Evolutionary conservation across 2,329 filamentous ascomycete genomes (phyloP).

Genomic region (Cladobotryum protrusum): DNA sequence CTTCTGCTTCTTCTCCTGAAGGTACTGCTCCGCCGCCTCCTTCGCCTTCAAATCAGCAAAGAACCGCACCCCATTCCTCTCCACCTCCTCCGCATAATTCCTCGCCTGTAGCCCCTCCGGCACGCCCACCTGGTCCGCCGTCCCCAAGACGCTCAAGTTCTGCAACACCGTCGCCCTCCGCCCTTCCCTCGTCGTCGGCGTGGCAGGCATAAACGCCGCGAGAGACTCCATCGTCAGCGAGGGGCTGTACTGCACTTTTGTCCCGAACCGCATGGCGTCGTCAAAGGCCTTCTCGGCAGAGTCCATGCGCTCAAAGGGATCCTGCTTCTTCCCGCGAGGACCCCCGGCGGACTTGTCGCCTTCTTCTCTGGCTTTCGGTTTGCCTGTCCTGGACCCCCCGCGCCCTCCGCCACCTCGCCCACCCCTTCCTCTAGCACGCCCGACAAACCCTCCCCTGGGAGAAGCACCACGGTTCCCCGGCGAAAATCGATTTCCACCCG

Average conservation of each 20-base stretch:
- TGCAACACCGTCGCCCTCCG: conserved; percentile 29
- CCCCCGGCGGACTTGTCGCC: conserved; percentile 9
- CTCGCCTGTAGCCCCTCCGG: conserved; percentile 24
- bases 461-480: conserved; percentile 7
- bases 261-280: conserved; percentile 30
- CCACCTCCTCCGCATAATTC: conserved; percentile 26
- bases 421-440: conserved; percentile 14
- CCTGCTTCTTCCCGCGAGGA: conserved; percentile 15
- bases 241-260: conserved; percentile 25
- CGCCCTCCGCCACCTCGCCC: conserved; percentile 12
- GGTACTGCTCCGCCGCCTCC: conserved; percentile 25
- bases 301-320: conserved; percentile 23
- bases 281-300: conserved; percentile 30
- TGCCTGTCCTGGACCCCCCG: conserved; percentile 11
- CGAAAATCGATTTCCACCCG: conserved; percentile 16
- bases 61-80: conserved; percentile 23
- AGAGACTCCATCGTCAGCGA: conserved; percentile 27
- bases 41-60: conserved; percentile 26
- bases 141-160: conserved; percentile 30
- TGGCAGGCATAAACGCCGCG: conserved; percentile 24
- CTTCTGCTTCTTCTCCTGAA: conserved; percentile 18
- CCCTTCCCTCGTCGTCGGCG: conserved; percentile 22
- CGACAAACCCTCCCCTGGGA: conserved; percentile 17
- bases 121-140: conserved; percentile 28
- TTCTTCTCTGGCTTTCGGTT: conserved; percentile 16